Evolutionary conservation across 768 basidiomycete species (phyloP), one percentile per base, ranked within the genome.

Genomic region (Suillus americanus): DNA sequence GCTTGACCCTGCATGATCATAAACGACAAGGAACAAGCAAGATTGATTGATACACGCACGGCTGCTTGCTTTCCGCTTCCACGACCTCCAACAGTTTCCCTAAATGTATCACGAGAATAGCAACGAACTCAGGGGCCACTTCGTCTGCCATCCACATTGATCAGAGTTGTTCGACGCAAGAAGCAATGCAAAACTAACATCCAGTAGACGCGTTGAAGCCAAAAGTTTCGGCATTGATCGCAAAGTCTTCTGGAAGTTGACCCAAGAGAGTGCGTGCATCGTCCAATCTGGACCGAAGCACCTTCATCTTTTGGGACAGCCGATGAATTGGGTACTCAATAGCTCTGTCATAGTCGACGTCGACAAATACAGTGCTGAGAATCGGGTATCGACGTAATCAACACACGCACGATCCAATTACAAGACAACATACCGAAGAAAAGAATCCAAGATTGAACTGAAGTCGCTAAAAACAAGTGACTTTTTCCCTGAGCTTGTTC

Each of bases 401-500:
- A 7, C 10, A 7, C 10, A 59, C 10, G 14, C 25, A 25, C 6
- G 3, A 28, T 20, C 18, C 12, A 20, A 40, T 59, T 41, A 5
- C 10, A 41, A 30, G 18, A 41, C 18, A 30, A 40, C 40, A 8
- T 59, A 59, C 57, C 28, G 38, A 28, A 59, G 57, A 7, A 59
- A 59, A n/a, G 57, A 59, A 5, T 59, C 28, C 4, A 59, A 59
- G 18, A 41, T 40, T 5, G 57, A 7, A 30, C 57, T 41, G 6
- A 59, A 59, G 57, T 59, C 57, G 18, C 40, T 59, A 25, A 59
- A 59, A 59, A 59, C 57, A 20, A 41, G 57, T 20, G 40, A 59
- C 20, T 6, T 3, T 7, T 12, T 41, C 18, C 28, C 57, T 59
- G 28, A 59, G 25, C 12, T 23, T 12, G 16, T 20, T 41, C 38